Evolutionary conservation across 1,284 basidiomycete genomes (phyloP).

Genomic region (Peniophora sp.): DNA sequence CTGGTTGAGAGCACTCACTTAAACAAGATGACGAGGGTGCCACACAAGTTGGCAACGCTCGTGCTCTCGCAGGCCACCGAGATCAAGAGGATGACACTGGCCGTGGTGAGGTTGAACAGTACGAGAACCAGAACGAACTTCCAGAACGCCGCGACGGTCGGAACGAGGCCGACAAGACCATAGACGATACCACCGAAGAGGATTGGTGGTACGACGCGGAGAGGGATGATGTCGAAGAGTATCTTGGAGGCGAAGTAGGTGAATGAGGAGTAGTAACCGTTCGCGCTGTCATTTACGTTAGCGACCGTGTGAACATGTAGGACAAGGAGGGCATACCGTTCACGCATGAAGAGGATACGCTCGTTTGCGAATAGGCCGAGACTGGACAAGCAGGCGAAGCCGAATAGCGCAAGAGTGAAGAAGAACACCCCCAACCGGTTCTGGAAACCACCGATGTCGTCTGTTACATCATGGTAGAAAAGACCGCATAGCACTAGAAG

Average conservation of each 20-base stretch:
- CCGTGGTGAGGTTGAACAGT: conserved; percentile 91
- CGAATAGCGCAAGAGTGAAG: conserved; percentile 91
- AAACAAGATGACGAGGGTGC: conserved; percentile 94
- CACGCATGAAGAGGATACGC: conserved; percentile 91
- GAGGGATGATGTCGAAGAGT: conserved; percentile 91
- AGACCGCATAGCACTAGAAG: conserved; percentile 69
- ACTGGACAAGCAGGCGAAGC: conserved; percentile 92
- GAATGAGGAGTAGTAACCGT: conserved; percentile 93
- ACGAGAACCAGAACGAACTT: conserved; percentile 95
- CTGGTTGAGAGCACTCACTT: conserved; percentile 57
- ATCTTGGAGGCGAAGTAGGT: conserved; percentile 97
- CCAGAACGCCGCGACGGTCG: conserved; percentile 87
- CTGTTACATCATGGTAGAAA: conserved; percentile 75
- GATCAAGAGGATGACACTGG: conserved; percentile 84
- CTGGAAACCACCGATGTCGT: conserved; percentile 93
- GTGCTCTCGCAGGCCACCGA: conserved; percentile 83
- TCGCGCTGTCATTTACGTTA: conserved; percentile 49
- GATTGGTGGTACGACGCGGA: conserved; percentile 90
- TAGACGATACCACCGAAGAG: conserved; percentile 95
- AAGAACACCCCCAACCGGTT: conserved; percentile 90
- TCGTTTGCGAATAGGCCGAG: conserved; percentile 91
- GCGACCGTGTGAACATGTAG: neutral
- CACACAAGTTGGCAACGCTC: conserved; percentile 87
- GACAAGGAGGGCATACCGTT: conserved; percentile 52
- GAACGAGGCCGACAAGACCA: conserved; percentile 87